A percentile compares a stretch with the other conserved stretches of the same genome.
phyloP scores from a whole-genome alignment of 108 stramenopile genomes.

The Skeletonema tropicum region DNA sequence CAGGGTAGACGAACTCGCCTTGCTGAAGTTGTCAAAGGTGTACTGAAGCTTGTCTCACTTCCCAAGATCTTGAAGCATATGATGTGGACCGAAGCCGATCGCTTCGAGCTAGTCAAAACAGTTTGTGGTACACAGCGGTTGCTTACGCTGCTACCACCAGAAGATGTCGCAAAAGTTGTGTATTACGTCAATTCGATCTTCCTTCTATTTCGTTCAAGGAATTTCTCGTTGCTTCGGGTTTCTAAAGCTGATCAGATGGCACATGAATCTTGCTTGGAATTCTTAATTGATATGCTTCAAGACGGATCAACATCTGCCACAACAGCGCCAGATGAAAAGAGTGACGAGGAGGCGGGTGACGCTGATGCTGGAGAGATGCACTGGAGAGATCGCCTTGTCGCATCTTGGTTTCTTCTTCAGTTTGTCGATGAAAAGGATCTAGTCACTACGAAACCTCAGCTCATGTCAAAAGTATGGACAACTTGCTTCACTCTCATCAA shows the following conservation, averaged over 20 bases:
- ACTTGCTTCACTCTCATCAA: slow-evolving; percentile 72
- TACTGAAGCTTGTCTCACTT: slow-evolving; percentile 65
- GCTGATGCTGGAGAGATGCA: slow-evolving; percentile 60
- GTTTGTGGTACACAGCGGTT: slow-evolving; percentile 75
- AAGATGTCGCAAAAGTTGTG: slow-evolving; percentile 86
- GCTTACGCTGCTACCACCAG: slow-evolving; percentile 73
- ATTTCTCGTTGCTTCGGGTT: slow-evolving; percentile 63
- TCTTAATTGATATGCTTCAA: slow-evolving; percentile 57
- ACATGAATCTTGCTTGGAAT: slow-evolving; percentile 62
- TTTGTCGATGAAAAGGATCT: slow-evolving; percentile 74
- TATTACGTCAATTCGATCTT: slow-evolving; percentile 82
- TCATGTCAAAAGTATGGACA: slow-evolving; percentile 59
- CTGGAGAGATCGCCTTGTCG: slow-evolving; percentile 85
- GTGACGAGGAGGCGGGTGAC: slow-evolving; percentile 6
- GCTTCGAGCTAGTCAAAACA: slow-evolving; percentile 64
- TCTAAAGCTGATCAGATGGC: slow-evolving; percentile 47
- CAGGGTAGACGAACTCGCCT: slow-evolving; percentile 81
- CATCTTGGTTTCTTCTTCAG: slow-evolving; percentile 76
- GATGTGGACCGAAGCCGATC: slow-evolving; percentile 50
- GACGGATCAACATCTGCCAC: slow-evolving; percentile 9
- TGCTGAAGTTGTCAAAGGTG: slow-evolving; percentile 88
- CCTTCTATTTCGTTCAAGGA: slow-evolving; percentile 68
- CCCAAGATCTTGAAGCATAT: slow-evolving; percentile 67
- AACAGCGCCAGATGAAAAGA: slow-evolving; percentile 36
- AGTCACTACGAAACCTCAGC: slow-evolving; percentile 15